Evolutionary conservation across 257 asterid species (phyloP), one percentile per base, ranked within the genome.

Genomic region (Ligustrum vulgare): DNA sequence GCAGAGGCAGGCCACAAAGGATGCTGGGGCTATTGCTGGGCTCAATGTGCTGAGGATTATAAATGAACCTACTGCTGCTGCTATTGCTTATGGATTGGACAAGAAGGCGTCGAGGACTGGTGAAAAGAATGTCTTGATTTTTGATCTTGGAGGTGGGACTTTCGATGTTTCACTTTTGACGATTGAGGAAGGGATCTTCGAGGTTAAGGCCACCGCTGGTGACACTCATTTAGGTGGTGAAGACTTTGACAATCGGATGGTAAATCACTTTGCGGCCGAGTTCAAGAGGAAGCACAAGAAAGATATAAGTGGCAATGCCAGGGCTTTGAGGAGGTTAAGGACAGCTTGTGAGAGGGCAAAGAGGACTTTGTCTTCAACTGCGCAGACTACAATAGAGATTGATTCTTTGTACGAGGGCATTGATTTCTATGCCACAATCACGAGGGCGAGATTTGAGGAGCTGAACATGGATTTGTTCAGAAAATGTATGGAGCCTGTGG

Each of bases 331-430:
- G 74, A 75, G 85, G 64, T 71, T 82, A 79, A 82, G 82, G 63
- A 79, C 80, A 4, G 76, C 79, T 62, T 78, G 82, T 63, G 80
- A 70, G 72, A 64, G 83, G 69, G 82, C 82, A 22, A 82, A 75
- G 67, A 82, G 85, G 72, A 67, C 72, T 18, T 77, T 82, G 49
- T 82, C 85, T 1, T 78, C 78, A 16, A 70, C 80, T 54, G 45
- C 85, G 2, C 80, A 78, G 65, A 82, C 82, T 23, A 79, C 83
- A 7, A 70, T 79, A 11, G 84, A 79, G 49, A 69, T 82, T 35
- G 86, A 82, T 73, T 76, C 84, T 7, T 33, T 82, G 54, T 79
- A 36, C n/a, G 86, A 82, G 63, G 86, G 86, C 3, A 65, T 79
- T 45, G 84, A 79, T 76, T 82, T 79, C 67, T 81, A 72, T 67